Evolutionary conservation across 768 basidiomycete species (phyloP), one percentile per base, ranked within the genome.

Genomic region (Calocera cornea): DNA sequence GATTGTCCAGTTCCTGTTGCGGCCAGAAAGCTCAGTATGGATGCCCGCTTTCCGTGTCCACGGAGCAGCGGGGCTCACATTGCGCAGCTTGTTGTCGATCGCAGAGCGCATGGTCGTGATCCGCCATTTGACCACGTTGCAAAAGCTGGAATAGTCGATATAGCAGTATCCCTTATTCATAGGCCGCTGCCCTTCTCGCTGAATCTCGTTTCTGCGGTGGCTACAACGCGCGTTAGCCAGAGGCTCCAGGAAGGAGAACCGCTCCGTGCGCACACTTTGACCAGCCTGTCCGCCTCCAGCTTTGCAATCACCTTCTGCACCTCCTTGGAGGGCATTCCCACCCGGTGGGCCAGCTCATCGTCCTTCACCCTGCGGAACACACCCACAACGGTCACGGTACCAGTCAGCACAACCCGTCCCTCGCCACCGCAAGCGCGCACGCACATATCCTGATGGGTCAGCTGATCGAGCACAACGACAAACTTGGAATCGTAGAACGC

Each of bases 81-180:
- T 92, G 70, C 93, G 88, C 71, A 95, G 81, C 65, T 87, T 87
- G 34, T 89, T 87, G 78, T 98, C 94, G 70, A 99, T 92, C 69
- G 86, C 85, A 69, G 87, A 83, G 70, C 90, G 84, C 92, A 97
- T 94, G 74, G 90, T 89, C 2, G 91, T 91, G 66, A 98, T 86
- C 41, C 95, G 83, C 92, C 95, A 99, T 76, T 98, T 97, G 77
- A 95, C 90, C 54, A 98, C 94, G 77, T 98, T 94, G 78, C 92
- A 94, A 75, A 97, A 95, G 74, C 87, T 86, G 73, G 92, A 86
- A 77, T 95, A 94, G 79, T 99, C 88, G 75, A 99, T 90, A 78
- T 92, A 97, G 80, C 91, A 99, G 80, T 97, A 99, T 73, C 91
- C 88, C 73, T 88, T 87, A 70, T 88, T 89, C 68, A 89, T 87